Evolutionary conservation across 306 rosid genomes (phyloP).

Genomic region (Lagenaria siceraria): DNA sequence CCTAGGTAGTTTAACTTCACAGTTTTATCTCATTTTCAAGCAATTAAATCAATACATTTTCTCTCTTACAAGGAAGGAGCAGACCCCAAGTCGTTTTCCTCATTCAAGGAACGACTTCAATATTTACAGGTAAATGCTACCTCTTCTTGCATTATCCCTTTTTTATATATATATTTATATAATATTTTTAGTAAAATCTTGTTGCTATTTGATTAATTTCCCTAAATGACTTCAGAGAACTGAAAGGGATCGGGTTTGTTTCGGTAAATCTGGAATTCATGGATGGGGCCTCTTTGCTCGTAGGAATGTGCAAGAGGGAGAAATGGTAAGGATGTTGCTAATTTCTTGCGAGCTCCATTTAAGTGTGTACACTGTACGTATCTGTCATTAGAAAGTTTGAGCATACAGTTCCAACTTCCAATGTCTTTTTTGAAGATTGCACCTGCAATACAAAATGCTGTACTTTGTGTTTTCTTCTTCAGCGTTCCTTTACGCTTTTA

Average conservation of each 20-base stretch:
- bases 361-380: not conserved
- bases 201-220: constrained; percentile 1
- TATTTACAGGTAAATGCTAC: constrained; percentile 49
- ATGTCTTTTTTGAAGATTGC: not conserved
- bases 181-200: not conserved
- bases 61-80: constrained; percentile 47
- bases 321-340: constrained; percentile 44
- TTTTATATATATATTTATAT: not conserved
- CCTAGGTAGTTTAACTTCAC: not conserved
- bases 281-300: constrained; percentile 99
- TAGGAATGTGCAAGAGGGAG: constrained; percentile 82
- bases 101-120: constrained; percentile 76
- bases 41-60: not conserved
- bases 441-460: not conserved
- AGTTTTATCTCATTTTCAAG: not conserved
- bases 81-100: constrained; percentile 49
- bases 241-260: constrained; percentile 66
- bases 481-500: not conserved
- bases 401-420: not conserved
- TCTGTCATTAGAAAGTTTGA: not conserved
- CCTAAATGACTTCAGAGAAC: constrained; percentile 45
- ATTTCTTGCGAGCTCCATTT: not conserved
- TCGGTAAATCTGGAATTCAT: constrained; percentile 97
- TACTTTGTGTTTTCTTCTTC: not conserved
- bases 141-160: not conserved